Evolutionary conservation across 2,329 filamentous ascomycete species (phyloP).

Genomic region (Epichloe coenophiala): DNA sequence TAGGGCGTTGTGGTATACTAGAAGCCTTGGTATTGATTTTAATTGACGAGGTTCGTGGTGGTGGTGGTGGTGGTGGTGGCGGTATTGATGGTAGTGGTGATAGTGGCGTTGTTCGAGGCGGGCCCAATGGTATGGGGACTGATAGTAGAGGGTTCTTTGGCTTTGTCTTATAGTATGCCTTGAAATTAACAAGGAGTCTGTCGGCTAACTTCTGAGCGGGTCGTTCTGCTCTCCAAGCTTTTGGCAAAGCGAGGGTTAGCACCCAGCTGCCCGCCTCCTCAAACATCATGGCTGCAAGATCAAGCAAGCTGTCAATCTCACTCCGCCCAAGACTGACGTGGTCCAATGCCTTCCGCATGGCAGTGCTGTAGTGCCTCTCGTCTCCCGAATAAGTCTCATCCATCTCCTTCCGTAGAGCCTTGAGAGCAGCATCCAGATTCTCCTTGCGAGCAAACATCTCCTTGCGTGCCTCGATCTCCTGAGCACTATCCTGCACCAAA

Average conservation of each 20-base stretch:
- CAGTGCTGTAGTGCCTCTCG: constrained; percentile 25
- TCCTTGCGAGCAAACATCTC: constrained; percentile 52
- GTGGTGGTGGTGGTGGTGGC: constrained; percentile 14
- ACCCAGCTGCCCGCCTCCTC: constrained; percentile 30
- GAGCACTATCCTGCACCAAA: constrained; percentile 28
- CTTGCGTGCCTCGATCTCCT: constrained; percentile 43
- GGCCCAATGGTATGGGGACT: constrained; percentile 13
- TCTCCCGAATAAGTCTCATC: constrained; percentile 26
- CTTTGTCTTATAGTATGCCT: constrained; percentile 23
- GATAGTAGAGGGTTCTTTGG: constrained; percentile 16
- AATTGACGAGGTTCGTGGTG: constrained; percentile 23
- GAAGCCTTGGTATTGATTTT: constrained; percentile 24
- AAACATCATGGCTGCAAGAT: constrained; percentile 33
- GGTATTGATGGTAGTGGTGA: neutral
- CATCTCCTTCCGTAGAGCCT: constrained; percentile 30
- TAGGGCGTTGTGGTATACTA: constrained; percentile 10
- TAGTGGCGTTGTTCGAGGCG: constrained; percentile 17
- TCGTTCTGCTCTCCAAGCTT: constrained; percentile 26
- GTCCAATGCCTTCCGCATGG: constrained; percentile 30
- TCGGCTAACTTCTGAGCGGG: constrained; percentile 21
- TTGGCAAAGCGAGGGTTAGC: constrained; percentile 27
- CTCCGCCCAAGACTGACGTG: constrained; percentile 24
- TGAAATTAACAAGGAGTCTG: constrained; percentile 24
- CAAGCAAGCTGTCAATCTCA: constrained; percentile 28
- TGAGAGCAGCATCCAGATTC: constrained; percentile 44